A percentile compares a stretch with the other conserved stretches of the same genome.
phyloP scores from a whole-genome alignment of 805 yeast genomes.

The Wickerhamiella vanderwaltii region DNA sequence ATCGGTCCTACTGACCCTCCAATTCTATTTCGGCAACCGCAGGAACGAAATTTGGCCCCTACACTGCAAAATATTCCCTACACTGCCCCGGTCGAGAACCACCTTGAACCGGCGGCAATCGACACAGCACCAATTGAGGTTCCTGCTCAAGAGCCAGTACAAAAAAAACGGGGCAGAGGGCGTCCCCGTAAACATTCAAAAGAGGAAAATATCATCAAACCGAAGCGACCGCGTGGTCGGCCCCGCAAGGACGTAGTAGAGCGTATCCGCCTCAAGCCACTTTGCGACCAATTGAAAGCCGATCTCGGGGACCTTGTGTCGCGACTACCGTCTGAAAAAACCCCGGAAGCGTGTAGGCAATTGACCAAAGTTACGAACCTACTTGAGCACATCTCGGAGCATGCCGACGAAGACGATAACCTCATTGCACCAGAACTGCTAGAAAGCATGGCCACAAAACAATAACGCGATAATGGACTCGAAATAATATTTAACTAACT shows the following conservation, averaged over 20 bases:
- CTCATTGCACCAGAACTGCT: too few species aligned
- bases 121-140: background rate
- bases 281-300: background rate
- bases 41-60: too few species aligned
- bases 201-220: background rate
- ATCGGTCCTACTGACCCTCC: background rate
- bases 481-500: too few species aligned
- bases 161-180: slow-evolving; percentile 7
- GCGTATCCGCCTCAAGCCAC: background rate
- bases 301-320: background rate
- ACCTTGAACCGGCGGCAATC: too few species aligned
- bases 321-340: background rate
- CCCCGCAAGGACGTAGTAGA: slow-evolving; percentile 6
- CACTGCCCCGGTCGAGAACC: too few species aligned
- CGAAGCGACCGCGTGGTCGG: slow-evolving; percentile 10
- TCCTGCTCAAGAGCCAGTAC: background rate
- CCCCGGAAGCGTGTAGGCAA: background rate
- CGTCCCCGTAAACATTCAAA: slow-evolving; percentile 9
- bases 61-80: too few species aligned
- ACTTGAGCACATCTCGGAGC: background rate
- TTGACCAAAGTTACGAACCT: too few species aligned
- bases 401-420: background rate
- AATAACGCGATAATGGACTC: too few species aligned
- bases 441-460: too few species aligned
- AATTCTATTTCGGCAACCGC: background rate